A percentile compares a stretch with the other conserved stretches of the same genome.
Evolutionary conservation across 345 rosid species (phyloP).

Genomic region (Salix dunnii): DNA sequence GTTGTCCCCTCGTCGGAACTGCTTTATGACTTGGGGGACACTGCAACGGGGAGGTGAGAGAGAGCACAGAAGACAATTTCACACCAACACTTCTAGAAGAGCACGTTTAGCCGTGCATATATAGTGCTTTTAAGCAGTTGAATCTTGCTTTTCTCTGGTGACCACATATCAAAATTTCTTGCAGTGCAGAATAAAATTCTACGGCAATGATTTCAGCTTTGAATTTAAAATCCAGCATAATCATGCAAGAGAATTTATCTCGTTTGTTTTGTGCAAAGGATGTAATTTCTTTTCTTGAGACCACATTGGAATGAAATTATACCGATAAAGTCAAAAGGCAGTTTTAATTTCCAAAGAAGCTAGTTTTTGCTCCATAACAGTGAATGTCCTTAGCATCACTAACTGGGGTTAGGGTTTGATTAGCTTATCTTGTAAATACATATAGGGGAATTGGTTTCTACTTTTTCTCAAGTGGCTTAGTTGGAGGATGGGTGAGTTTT

Average conservation of each 20-base stretch:
- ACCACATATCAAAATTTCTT: neutral
- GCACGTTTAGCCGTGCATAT: neutral
- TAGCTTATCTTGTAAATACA: too few species aligned
- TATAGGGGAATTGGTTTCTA: too few species aligned
- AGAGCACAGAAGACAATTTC: neutral
- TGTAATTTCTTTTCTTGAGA: neutral
- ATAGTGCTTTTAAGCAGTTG: neutral
- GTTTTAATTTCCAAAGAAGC: neutral
- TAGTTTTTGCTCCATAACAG: neutral
- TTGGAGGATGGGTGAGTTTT: too few species aligned
- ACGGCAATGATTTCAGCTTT: slow-evolving; percentile 31
- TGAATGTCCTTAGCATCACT: neutral
- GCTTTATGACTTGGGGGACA: neutral
- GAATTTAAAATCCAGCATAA: slow-evolving; percentile 2
- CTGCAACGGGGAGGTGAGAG: neutral
- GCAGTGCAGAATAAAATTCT: slow-evolving; percentile 14
- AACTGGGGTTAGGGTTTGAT: neutral
- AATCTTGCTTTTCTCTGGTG: neutral
- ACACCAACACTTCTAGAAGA: neutral
- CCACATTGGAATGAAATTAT: neutral
- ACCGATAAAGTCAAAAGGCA: slow-evolving; percentile 4
- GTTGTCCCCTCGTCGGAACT: neutral
- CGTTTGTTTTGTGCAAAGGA: neutral
- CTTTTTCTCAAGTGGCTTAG: too few species aligned
- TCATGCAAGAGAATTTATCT: neutral